Evolutionary conservation across 257 asterid genomes (phyloP).

Genomic region (Datura wrightii): DNA sequence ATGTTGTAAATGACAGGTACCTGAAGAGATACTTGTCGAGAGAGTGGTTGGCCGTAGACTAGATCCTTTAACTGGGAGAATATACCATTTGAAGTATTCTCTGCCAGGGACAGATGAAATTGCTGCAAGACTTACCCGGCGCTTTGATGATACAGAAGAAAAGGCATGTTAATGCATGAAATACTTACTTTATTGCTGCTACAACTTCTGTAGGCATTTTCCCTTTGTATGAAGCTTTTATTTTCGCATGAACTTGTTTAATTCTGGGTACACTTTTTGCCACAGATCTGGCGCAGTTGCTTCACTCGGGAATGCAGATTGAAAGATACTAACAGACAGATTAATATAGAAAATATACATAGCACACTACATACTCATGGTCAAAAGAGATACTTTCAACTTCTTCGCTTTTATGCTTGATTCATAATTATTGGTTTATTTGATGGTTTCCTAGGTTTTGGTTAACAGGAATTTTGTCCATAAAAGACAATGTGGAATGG

Average conservation of each 20-base stretch:
- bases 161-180: constrained; percentile 55
- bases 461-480: neutral
- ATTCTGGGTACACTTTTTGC: constrained; percentile 50
- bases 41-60: constrained; percentile 97
- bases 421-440: neutral
- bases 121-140: constrained; percentile 92
- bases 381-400: neutral
- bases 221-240: constrained; percentile 2
- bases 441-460: neutral
- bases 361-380: neutral
- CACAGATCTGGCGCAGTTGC: neutral
- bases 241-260: neutral
- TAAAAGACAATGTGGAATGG: neutral
- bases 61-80: constrained; percentile 93
- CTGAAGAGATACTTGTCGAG: constrained; percentile 90
- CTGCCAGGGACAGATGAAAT: constrained; percentile 96
- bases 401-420: neutral
- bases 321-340: neutral
- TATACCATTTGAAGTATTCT: constrained; percentile 91
- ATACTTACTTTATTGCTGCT: neutral
- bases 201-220: neutral
- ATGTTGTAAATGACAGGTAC: constrained; percentile 57
- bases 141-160: constrained; percentile 98
- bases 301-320: neutral
- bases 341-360: neutral